Percentiles rank a stretch among this genome's conserved stretches.
Evolutionary conservation across 768 basidiomycete species (phyloP).

Genomic region (Daedaleopsis sinensis): DNA sequence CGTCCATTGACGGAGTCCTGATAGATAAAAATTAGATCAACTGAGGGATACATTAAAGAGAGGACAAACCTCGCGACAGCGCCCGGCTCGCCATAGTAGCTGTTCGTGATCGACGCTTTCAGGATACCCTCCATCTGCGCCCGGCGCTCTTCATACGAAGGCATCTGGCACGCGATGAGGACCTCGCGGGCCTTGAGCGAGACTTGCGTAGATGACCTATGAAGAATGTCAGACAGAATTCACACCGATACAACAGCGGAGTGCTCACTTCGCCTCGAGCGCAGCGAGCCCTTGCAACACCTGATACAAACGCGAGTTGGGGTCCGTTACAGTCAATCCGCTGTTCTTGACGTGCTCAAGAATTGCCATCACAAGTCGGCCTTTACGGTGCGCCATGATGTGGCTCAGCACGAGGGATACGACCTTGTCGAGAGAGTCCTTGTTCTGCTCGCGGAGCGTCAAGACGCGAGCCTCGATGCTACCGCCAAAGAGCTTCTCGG

Average conservation of each 20-base stretch:
- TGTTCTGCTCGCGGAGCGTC: conserved; percentile 87
- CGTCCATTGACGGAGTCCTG: conserved; percentile 83
- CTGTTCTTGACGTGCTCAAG: conserved; percentile 89
- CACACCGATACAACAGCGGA: background rate
- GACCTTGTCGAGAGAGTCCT: conserved; percentile 89
- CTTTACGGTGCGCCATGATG: conserved; percentile 93
- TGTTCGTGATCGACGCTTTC: conserved; percentile 83
- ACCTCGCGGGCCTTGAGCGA: conserved; percentile 97
- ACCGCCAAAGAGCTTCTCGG: conserved; percentile 92
- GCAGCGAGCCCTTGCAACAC: conserved; percentile 82
- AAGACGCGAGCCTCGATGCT: conserved; percentile 93
- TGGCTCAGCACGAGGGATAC: conserved; percentile 89
- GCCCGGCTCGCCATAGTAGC: conserved; percentile 87
- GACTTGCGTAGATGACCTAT: conserved; percentile 86
- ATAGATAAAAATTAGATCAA: conserved; percentile 14
- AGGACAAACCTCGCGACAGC: conserved; percentile 55
- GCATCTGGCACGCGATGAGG: conserved; percentile 93
- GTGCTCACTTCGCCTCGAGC: conserved; percentile 82
- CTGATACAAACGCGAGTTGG: conserved; percentile 73
- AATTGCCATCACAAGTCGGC: conserved; percentile 81
- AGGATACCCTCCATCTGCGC: conserved; percentile 94
- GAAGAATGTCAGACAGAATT: background rate
- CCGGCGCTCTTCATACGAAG: conserved; percentile 93
- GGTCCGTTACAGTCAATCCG: conserved; percentile 71
- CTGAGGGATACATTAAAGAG: background rate